Conservation (phyloP, 2,329 filamentous ascomycete species). For the Pseudogymnoascus sp. region DNA sequence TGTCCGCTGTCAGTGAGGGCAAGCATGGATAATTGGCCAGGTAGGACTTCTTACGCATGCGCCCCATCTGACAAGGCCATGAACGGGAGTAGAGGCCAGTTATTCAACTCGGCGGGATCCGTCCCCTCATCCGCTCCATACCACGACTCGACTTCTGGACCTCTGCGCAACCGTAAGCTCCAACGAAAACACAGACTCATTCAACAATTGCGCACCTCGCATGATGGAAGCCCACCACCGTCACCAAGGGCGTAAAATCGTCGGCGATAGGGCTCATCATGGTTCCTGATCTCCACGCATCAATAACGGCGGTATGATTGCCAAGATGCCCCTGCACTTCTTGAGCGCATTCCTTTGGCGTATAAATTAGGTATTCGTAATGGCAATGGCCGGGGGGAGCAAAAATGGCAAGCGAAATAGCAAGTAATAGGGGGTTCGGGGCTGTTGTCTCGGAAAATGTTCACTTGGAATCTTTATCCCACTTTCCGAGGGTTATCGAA, state of each 20-base stretch:
- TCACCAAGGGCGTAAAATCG: constrained; percentile 60
- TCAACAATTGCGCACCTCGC: constrained; percentile 39
- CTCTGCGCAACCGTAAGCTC: constrained; percentile 34
- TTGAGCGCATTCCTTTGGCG: constrained; percentile 4
- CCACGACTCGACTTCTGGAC: constrained; percentile 91
- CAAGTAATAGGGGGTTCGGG: background rate
- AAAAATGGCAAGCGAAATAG: background rate
- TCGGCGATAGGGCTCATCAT: constrained; percentile 21
- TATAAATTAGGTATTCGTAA: background rate
- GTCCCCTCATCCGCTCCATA: constrained; percentile 66
- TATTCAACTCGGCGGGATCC: constrained; percentile 75
- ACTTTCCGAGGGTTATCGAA: constrained; percentile 4
- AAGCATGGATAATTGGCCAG: constrained; percentile 18
- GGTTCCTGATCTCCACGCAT: constrained; percentile 2
- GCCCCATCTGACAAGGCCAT: constrained; percentile 96
- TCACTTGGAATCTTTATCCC: constrained; percentile 3
- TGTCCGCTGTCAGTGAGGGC: constrained; percentile 29
- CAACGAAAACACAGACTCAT: constrained; percentile 4
- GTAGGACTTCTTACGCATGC: constrained; percentile 72
- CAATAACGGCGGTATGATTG: constrained; percentile 5
- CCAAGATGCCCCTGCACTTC: background rate
- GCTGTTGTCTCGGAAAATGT: constrained; percentile 1
- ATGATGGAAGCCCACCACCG: constrained; percentile 79
- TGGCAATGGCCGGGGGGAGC: background rate
- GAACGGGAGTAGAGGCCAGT: constrained; percentile 87